These are phyloP conservation scores for Trichaptum fuscoviolaceum DNA, from an alignment of 768 basidiomycete genomes.

Conservation along the genomic window DNA sequence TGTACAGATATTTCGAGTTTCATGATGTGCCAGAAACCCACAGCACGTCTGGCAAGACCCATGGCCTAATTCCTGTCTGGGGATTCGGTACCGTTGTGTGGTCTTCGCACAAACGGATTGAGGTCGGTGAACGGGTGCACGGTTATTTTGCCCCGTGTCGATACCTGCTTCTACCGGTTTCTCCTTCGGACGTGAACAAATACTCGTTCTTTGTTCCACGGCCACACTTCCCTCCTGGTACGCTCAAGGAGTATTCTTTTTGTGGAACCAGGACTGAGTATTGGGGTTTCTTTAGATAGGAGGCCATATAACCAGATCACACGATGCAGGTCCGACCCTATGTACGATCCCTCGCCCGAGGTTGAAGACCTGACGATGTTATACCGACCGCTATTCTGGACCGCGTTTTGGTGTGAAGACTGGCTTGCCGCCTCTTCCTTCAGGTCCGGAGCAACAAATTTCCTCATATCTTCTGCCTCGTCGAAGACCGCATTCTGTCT, in stretches of 20 bases:
- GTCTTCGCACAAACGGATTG: constrained; percentile 45
- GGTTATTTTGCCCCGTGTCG: constrained; percentile 54
- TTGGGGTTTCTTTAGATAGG: constrained; percentile 38
- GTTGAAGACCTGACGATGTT: constrained; percentile 66
- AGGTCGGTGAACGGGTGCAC: constrained; percentile 55
- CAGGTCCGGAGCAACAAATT: constrained; percentile 36
- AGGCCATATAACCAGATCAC: constrained; percentile 65
- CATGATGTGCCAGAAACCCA: constrained; percentile 40
- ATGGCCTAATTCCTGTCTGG: constrained; percentile 69
- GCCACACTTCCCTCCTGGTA: constrained; percentile 58
- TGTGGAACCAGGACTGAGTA: background rate
- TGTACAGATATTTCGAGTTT: constrained; percentile 63
- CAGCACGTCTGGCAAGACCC: constrained; percentile 39
- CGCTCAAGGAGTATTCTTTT: constrained; percentile 8
- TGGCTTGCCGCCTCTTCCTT: constrained; percentile 53
- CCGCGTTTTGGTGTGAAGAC: constrained; percentile 71
- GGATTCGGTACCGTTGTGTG: constrained; percentile 56
- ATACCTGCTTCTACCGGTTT: constrained; percentile 52
- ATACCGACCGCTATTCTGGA: constrained; percentile 71
- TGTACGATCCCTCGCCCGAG: constrained; percentile 42
- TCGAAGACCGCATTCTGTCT: constrained; percentile 70
- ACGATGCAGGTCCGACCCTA: constrained; percentile 50
- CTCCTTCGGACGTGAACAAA: constrained; percentile 45
- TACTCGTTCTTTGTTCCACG: constrained; percentile 53
- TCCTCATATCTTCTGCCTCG: constrained; percentile 66